Evolutionary conservation across 352 stramenopile species (phyloP).

Genomic region (Globisporangium cylindrosporum): DNA sequence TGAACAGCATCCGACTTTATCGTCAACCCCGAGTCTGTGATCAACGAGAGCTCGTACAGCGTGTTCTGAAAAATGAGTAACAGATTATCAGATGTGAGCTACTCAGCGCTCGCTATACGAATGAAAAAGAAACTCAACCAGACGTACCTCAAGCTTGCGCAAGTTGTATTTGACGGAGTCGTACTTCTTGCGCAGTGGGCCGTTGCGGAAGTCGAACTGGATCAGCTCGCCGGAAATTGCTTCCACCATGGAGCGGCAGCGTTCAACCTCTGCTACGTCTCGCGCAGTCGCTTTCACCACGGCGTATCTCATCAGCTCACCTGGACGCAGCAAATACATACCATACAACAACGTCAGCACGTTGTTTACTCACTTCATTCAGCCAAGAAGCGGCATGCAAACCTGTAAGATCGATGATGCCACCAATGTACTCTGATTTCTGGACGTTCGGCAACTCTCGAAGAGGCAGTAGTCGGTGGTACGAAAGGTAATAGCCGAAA

Average conservation of each 20-base stretch:
- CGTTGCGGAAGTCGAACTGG: constrained; percentile 95
- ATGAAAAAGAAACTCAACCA: background rate
- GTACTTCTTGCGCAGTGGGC: constrained; percentile 90
- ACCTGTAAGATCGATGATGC: constrained; percentile 93
- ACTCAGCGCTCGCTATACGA: background rate
- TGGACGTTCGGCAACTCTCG: constrained; percentile 49
- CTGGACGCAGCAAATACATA: constrained; percentile 35
- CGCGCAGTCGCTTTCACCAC: constrained; percentile 86
- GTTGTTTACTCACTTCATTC: background rate
- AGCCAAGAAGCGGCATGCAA: constrained; percentile 18
- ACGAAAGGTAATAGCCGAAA: constrained; percentile 84
- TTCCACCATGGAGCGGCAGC: constrained; percentile 81
- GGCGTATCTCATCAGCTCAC: constrained; percentile 88
- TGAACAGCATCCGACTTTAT: constrained; percentile 35
- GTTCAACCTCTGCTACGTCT: constrained; percentile 79
- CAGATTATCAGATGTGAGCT: background rate
- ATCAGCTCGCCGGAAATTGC: constrained; percentile 89
- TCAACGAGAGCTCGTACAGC: constrained; percentile 92
- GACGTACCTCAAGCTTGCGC: constrained; percentile 86
- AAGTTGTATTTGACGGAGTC: constrained; percentile 95
- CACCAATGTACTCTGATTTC: constrained; percentile 93
- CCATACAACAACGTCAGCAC: constrained; percentile 25
- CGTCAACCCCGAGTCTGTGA: constrained; percentile 55
- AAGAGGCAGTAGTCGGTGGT: constrained; percentile 52
- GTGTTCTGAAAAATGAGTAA: constrained; percentile 66